Percentiles rank a stretch among this genome's conserved stretches.
These are phyloP conservation scores for Geranomyces michiganensis DNA, from an alignment of 192 early-diverging fungal species.

Conservation along the genomic window DNA sequence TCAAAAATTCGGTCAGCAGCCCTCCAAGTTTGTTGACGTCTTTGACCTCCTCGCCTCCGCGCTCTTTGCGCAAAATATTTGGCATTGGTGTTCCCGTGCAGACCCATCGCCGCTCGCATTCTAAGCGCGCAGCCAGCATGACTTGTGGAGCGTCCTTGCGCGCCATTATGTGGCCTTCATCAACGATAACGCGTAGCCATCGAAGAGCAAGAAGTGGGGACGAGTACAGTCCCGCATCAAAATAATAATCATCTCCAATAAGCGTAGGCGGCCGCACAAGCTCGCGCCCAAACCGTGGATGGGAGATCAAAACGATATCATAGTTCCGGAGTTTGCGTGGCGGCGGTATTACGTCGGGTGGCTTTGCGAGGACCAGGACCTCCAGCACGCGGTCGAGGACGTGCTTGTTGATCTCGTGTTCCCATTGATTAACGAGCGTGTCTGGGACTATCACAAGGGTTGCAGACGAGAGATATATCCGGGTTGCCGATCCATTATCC, in stretches of 20 bases:
- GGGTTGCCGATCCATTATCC: not conserved
- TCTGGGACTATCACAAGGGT: constrained; percentile 82
- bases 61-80: constrained; percentile 20
- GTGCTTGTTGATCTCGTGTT: constrained; percentile 77
- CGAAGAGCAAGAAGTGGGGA: constrained; percentile 74
- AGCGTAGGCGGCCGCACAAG: not conserved
- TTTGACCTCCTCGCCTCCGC: constrained; percentile 34
- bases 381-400: constrained; percentile 52
- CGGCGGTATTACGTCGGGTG: constrained; percentile 51
- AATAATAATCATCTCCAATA: constrained; percentile 7
- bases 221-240: constrained; percentile 15
- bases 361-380: constrained; percentile 49
- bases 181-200: constrained; percentile 81
- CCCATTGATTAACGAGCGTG: constrained; percentile 76
- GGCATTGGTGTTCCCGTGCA: constrained; percentile 65
- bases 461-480: constrained; percentile 42
- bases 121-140: constrained; percentile 60
- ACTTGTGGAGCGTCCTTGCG: constrained; percentile 45
- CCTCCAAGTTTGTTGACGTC: constrained; percentile 63
- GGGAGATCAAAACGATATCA: constrained; percentile 74
- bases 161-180: constrained; percentile 80
- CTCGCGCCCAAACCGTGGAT: constrained; percentile 66
- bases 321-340: constrained; percentile 57
- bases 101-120: constrained; percentile 66
- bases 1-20: constrained; percentile 62